Base-by-base conservation (phyloP, 495 filamentous ascomycete genomes). In the Bombardia bombarda region DNA sequence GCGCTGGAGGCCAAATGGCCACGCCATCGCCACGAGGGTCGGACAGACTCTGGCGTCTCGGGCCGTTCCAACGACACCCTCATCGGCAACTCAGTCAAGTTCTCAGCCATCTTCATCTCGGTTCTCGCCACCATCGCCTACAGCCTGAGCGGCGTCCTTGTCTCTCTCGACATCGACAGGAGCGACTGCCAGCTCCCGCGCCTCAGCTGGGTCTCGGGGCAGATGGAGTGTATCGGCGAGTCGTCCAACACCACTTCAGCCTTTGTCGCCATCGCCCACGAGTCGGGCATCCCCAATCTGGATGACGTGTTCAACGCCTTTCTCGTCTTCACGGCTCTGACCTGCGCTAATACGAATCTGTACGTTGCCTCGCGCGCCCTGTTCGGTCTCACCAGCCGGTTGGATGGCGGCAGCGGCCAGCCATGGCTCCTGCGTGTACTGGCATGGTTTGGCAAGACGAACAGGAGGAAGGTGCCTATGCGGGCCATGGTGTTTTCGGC, bases 291-390 rank as follows among this genome's bases (percentile, higher is more conserved):
- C 22, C 18, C 36, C 6, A 7, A 31, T 13, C 34, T 52, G 28
- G 50, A 43, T 3, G 35, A 32, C 16, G 37, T 40, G 13, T 57
- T 62, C 25, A 53, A 56, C 20, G 42, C 16, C n/a, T 56, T 58
- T 21, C 46, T 54, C 3, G 34, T 56, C 3, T 47, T 59, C 25
- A 53, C 49, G 1, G 49, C 47, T 1, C 25, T 52, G 46, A 58
- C 14, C 8, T 56, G 50, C 45, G 58, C 56, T 30, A 66, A 67
- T 17, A 67, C 66, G 4, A 66, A 56, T 31, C 61, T 72, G 9
- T 72, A 67, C 42, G 56, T 66, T 3, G 58, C 68, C 2, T 67
- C 64, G 16, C 53, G 68, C 7, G 66, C 63, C 10, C 46, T 72
- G 1, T 72, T 68, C 32, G 62, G 57, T 12, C 41, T 70, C 13